Base-by-base conservation (phyloP, 2,329 filamentous ascomycete species). In the Sordariomycetes sp. region DNA sequence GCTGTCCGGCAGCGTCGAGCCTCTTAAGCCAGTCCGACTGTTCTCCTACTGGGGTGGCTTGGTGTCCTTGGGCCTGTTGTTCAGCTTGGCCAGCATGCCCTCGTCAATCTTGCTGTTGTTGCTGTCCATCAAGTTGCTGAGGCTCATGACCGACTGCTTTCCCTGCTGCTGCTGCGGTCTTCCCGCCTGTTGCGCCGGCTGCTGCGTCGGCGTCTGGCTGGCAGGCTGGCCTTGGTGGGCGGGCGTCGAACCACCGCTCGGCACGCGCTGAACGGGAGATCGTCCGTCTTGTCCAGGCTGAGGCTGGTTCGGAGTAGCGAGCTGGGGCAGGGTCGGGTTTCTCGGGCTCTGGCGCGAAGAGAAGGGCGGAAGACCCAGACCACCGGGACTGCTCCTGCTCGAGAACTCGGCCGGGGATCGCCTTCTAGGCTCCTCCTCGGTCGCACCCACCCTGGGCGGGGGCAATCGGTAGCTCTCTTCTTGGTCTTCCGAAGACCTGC, bases 41-140 rank as follows among this genome's bases (percentile, higher is more conserved):
- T 20, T 31, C 24, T 28, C 6, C 26, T 26, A 19, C n/a, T 24
- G 19, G 32, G 20, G 12, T 32, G 23, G 10, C 32, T 21, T 17
- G 23, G 23, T 4, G n/a, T 16, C 17, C 19, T 33, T 23, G 54
- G 46, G 25, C 7, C n/a, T n/a, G 30, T 63, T 57, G 41, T 72
- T 68, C 33, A 75, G 48, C 24, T 67, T 62, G 25, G 64, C 62
- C 36, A 75, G 57, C 72, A 75, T 75, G 39, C 55, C 63, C 43
- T 62, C 61, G 44, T 75, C 72, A 37, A 75, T 72, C n/a, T n/a
- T n/a, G n/a, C n/a, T n/a, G 37, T 74, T 70, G 43, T 59, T 66
- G 44, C 61, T 63, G 19, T 66, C 68, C 47, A 72, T 64, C 40
- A 70, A 52, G 37, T 67, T 69, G 46, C 63, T 66, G 26, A 71